phyloP scores from a whole-genome alignment of 2,329 filamentous ascomycete species.

The Lasiodiplodia hormozganensis region DNA sequence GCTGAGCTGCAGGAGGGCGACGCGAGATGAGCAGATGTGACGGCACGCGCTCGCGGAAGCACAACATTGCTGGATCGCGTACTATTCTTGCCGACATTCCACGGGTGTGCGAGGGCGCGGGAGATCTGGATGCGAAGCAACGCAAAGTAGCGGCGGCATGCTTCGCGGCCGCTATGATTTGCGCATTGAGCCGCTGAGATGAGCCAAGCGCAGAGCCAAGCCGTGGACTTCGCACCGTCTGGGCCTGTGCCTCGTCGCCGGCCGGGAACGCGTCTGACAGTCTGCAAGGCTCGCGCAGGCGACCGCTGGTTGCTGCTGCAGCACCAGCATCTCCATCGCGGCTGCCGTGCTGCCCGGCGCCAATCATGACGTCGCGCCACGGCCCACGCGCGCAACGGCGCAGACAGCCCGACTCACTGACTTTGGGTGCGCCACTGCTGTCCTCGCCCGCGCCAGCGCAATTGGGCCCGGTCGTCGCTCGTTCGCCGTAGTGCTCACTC shows the following conservation, averaged over 20 bases:
- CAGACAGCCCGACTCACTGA: neutral
- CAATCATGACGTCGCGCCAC: conserved; percentile 10
- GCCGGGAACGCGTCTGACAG: conserved; percentile 18
- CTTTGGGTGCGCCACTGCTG: neutral
- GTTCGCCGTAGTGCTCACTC: conserved; percentile 1
- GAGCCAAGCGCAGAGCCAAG: conserved; percentile 16
- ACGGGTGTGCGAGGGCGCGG: neutral
- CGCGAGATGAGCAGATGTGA: neutral
- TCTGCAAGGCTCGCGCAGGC: conserved; percentile 11
- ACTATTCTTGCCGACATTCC: conserved; percentile 12
- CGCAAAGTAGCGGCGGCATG: neutral
- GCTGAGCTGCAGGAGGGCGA: neutral
- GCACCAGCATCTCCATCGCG: too few relatives aligned
- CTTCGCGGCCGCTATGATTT: conserved; percentile 6
- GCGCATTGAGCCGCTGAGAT: conserved; percentile 15
- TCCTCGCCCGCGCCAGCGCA: neutral
- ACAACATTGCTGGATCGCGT: conserved; percentile 6
- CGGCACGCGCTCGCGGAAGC: neutral
- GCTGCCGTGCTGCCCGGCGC: neutral
- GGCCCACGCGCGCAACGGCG: neutral
- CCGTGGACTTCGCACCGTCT: conserved; percentile 5
- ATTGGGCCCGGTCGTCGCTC: neutral
- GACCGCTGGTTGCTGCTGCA: neutral
- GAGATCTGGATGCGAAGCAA: conserved; percentile 14
- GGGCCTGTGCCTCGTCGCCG: conserved; percentile 17